Evolutionary conservation across 495 filamentous ascomycete species (phyloP), one percentile per base, ranked within the genome.

Genomic region (Penicillium soppii): DNA sequence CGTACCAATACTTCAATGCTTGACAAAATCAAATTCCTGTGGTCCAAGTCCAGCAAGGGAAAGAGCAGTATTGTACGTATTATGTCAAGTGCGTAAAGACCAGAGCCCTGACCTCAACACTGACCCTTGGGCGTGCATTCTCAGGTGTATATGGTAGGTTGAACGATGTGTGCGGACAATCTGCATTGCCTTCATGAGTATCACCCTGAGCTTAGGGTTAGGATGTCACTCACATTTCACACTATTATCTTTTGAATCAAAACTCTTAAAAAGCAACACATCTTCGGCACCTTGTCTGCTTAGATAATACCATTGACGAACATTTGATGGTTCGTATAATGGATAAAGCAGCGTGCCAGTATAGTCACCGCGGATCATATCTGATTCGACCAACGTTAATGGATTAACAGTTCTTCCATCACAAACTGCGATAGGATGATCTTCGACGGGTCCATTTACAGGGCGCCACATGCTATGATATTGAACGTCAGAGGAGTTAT

Each of bases 361-460:
- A 48, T 63, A 66, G 3, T 57, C 26, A 23, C 51, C 47, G 2
- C 53, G 39, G 5, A 64, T 53, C 33, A 57, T 51, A 43, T 68
- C 67, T 2, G 59, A 57, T 33, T 52, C 61, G 15, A 72, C 35
- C 10, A 72, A 25, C 9, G 63, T 55, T 6, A 55, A 49, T 32
- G 26, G 9, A 13, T 61, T 44, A n/a, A n/a, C 5, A 67, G 19
- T 63, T 20, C 52, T 48, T 7, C 58, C 62, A 43, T 70, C 68
- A 43, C 65, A 68, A 2, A 72, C 53, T 22, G 68, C 59, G 7
- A 72, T 30, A 2, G 68, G 65, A 38, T 62, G 59, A 21, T 72
- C 67, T 38, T 63, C 39, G 25, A 70, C 42, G 1, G 58, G 47
- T 21, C 54, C 48, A 37, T 21, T 55, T 4, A 67, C 23, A 22